Evolutionary conservation across 371 early-diverging fungal genomes (phyloP), one percentile per base, ranked within the genome.

Genomic region (Mucor piriformis): DNA sequence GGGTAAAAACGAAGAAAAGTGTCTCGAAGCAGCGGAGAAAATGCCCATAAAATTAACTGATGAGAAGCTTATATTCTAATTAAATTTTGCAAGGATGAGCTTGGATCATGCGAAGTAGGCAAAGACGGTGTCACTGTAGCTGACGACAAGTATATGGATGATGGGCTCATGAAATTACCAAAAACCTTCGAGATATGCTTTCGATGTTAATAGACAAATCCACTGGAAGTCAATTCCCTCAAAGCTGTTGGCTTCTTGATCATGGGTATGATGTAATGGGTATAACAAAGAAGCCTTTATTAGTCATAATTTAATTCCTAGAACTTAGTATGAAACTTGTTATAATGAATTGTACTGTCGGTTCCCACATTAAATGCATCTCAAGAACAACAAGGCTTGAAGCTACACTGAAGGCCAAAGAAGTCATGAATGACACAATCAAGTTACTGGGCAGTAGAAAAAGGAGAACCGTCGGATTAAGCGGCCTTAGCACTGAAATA

Each of bases 71-170:
- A 56, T 16, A 52, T 47, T 13, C 37, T 53, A 2, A 53, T 53
- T 48, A 24, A 53, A 53, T 18, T 1, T 25, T n/a, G n/a, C 29
- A 38, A 24, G 2, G 15, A 47, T n/a, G 61, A 60, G 34, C 27
- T 53, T 25, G 61, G 54, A 2, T 46, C 27, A 23, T 23, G 47
- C 27, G 54, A 60, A 38, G 47, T 53, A 12, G 52, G 52, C 32
- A 59, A 59, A 40, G n/a, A 35, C 27, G 24, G 52, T 34, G 44
- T 59, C 12, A 33, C 33, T 1, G 15, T 52, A 18, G 40, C 46
- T 18, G 59, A 59, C 33, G 35, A 59, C 27, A 59, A 51, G 21
- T 58, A 58, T 43, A 8, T 58, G 5, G 33, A 58, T 43, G 59
- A 58, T 43, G 43, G 51, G 6, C n/a, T 59, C 3, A 24, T 43